Base-by-base conservation (phyloP, 2,329 filamentous ascomycete genomes). In the Grosmannia clavigera region DNA sequence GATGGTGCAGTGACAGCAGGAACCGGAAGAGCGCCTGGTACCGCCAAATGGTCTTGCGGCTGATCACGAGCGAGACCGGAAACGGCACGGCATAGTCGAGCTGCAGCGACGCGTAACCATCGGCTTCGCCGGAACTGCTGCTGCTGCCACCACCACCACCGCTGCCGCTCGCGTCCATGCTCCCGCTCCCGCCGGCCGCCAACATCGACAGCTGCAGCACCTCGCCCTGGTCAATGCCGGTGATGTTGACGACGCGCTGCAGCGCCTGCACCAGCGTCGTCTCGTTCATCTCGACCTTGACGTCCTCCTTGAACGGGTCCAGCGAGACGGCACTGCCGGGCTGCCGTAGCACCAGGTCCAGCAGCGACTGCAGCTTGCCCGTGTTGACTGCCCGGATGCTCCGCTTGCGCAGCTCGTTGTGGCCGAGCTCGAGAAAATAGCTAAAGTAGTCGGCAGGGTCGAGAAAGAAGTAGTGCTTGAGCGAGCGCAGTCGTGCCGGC, bases 391-490 rank as follows among this genome's bases (percentile, higher is more conserved):
- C 81, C 70, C 90, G 90, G 61, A 92, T 89, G 38, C 88, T 87
- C 70, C 96, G 96, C 70, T 97, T 96, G 67, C 90, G 88, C 61
- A 99, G 79, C 73, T 99, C 94, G 1, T 91, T 92, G 35, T 88
- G 81, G 59, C 90, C 86, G 25, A 99, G 84, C 70, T 99, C 94
- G 62, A 99, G 84, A 71, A 99, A 99, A 73, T 97, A 95, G 3
- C 91, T 91, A 73, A 99, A 97, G 76, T 96, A 99, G 71, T 99
- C 94, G 40, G 94, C 96, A 10, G 92, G 88, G 67, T 97, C 92
- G 63, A 99, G 85, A 78, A 99, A 99, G 77, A 97, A 99, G 76
- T 99, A 99, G 73, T 99, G 94, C 71, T 99, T 99, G 48, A 99
- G 78, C 16, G 92, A 97, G 54, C 87, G 84, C 60, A 99, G 80